phyloP scores from a whole-genome alignment of 2,329 filamentous ascomycete species.

The Ascochyta koolunga region DNA sequence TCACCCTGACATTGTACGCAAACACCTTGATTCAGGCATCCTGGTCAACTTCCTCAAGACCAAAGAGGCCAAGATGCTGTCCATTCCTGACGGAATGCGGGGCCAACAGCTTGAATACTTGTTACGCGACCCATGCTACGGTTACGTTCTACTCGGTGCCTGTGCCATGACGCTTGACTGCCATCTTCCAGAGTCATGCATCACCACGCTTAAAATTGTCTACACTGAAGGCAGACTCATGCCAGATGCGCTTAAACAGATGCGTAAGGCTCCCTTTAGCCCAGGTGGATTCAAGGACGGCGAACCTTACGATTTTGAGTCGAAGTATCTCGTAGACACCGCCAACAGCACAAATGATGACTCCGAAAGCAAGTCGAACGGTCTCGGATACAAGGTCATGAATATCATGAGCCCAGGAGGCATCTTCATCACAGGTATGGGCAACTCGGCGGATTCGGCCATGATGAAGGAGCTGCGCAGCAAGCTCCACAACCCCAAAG shows the following conservation, averaged over 20 bases:
- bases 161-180: conserved; percentile 30
- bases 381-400: conserved; percentile 9
- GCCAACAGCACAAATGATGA: background rate
- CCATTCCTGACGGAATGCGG: background rate
- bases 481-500: conserved; percentile 19
- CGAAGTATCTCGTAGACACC: conserved; percentile 17
- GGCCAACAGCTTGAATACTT: conserved; percentile 6
- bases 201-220: conserved; percentile 25
- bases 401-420: conserved; percentile 21
- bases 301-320: conserved; percentile 26
- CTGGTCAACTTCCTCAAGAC: conserved; percentile 18
- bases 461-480: conserved; percentile 29
- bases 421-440: conserved; percentile 23
- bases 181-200: conserved; percentile 12
- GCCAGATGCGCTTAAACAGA: conserved; percentile 23
- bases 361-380: background rate
- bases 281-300: conserved; percentile 23
- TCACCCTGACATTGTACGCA: conserved; percentile 21
- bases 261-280: conserved; percentile 28
- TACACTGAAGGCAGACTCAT: conserved; percentile 24
- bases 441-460: conserved; percentile 11
- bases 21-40: conserved; percentile 25
- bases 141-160: conserved; percentile 25
- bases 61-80: conserved; percentile 20
- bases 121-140: conserved; percentile 22